Conservation (phyloP, 768 basidiomycete species). For the Tricholoma bakamatsutake region DNA sequence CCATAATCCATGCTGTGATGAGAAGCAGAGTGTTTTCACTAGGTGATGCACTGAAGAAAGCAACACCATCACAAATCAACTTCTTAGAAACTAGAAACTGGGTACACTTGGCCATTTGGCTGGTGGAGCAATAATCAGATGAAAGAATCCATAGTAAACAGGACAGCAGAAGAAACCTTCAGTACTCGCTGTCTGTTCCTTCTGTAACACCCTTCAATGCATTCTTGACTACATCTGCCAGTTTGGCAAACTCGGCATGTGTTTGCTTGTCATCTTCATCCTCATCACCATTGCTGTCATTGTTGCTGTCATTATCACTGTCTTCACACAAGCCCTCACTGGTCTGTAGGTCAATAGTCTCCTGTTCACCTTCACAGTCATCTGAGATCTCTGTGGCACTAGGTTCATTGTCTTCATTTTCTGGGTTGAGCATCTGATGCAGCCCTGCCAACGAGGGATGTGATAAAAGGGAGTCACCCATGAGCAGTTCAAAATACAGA, state of each 20-base stretch:
- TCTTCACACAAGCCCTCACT: neutral
- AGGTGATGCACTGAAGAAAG: slow-evolving; percentile 16
- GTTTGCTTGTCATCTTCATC: neutral
- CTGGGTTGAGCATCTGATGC: neutral
- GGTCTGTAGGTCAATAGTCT: slow-evolving; percentile 4
- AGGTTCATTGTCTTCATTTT: neutral
- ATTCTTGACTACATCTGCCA: neutral
- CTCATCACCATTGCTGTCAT: slow-evolving; percentile 5
- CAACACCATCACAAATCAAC: slow-evolving; percentile 10
- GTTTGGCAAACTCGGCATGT: neutral
- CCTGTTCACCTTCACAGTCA: slow-evolving; percentile 20
- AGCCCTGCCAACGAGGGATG: neutral
- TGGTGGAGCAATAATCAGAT: neutral
- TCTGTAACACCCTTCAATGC: slow-evolving; percentile 28
- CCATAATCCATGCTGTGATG: slow-evolving; percentile 21
- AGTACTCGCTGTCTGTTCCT: slow-evolving; percentile 23
- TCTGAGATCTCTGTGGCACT: slow-evolving; percentile 12
- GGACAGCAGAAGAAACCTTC: slow-evolving; percentile 14
- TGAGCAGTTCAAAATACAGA: no score
- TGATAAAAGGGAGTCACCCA: neutral
- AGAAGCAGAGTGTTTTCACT: slow-evolving; percentile 11
- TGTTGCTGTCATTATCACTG: slow-evolving; percentile 9
- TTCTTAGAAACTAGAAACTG: slow-evolving; percentile 12
- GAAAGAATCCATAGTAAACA: no score
- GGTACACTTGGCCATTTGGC: slow-evolving; percentile 14